Conservation (phyloP, 495 filamentous ascomycete genomes). For the Wilcoxina mikolae region DNA sequence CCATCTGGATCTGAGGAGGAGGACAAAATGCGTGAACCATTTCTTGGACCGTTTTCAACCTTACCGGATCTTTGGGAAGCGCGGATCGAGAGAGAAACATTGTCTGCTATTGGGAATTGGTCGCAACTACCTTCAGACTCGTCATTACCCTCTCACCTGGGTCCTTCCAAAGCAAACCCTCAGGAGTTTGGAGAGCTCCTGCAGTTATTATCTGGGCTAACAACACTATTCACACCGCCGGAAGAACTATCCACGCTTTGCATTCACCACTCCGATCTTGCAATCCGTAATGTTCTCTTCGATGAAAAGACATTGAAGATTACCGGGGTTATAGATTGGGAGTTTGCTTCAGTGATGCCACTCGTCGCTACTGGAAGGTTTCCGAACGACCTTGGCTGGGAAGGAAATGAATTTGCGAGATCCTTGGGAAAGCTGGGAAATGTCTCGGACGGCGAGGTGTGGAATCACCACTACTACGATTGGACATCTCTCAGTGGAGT, state of each 20-base stretch:
- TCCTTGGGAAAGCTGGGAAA: conserved; percentile 24
- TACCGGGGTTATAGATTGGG: conserved; percentile 29
- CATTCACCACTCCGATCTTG: conserved; percentile 28
- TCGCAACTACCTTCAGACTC: conserved; percentile 23
- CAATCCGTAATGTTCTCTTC: conserved; percentile 27
- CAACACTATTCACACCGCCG: conserved; percentile 22
- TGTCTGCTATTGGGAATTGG: conserved; percentile 25
- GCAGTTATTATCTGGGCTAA: conserved; percentile 22
- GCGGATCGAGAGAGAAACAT: conserved; percentile 22
- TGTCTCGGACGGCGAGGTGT: conserved; percentile 15
- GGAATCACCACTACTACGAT: conserved; percentile 28
- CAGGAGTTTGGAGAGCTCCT: conserved; percentile 26
- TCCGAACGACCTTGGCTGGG: conserved; percentile 27
- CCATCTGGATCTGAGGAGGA: conserved; percentile 4
- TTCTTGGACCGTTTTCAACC: conserved; percentile 18
- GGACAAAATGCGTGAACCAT: background rate
- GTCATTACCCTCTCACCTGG: conserved; percentile 17
- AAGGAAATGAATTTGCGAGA: conserved; percentile 28
- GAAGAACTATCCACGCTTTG: conserved; percentile 25
- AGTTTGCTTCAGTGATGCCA: conserved; percentile 27
- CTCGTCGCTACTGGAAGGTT: conserved; percentile 25
- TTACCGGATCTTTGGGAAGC: conserved; percentile 26
- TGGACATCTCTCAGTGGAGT: conserved; percentile 27
- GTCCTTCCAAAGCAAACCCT: conserved; percentile 23
- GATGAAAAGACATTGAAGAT: conserved; percentile 28